phyloP scores from a whole-genome alignment of 345 rosid genomes.

The Camelina sativa region DNA sequence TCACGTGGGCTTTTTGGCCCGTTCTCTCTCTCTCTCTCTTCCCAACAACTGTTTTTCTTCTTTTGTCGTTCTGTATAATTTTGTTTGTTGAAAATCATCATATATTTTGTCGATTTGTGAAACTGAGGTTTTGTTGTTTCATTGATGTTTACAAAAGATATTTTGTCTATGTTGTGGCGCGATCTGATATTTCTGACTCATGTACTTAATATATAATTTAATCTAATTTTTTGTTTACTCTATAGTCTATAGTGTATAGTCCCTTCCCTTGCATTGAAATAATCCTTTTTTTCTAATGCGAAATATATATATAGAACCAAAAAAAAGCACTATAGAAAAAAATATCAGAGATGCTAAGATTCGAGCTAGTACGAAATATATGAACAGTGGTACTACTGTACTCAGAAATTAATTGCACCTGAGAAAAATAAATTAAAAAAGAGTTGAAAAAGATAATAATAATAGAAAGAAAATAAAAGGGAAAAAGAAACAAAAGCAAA shows the following conservation, averaged over 20 bases:
- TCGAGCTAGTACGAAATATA: slow-evolving; percentile 27
- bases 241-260: too few relatives aligned
- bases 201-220: too few relatives aligned
- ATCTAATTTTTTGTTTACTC: too few relatives aligned
- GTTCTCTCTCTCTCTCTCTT: slow-evolving; percentile 8
- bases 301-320: neutral
- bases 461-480: neutral
- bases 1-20: slow-evolving; percentile 47
- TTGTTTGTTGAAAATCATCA: too few relatives aligned
- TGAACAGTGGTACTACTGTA: slow-evolving; percentile 1
- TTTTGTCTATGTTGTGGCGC: too few relatives aligned
- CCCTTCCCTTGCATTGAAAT: neutral
- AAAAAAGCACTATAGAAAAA: neutral
- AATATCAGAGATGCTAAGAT: slow-evolving; percentile 30
- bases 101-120: too few relatives aligned
- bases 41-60: neutral
- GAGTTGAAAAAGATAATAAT: neutral
- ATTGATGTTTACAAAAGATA: too few relatives aligned
- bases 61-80: too few relatives aligned
- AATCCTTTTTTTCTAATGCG: neutral
- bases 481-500: slow-evolving; percentile 16
- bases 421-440: neutral
- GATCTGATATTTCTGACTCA: too few relatives aligned
- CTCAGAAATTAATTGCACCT: slow-evolving; percentile 28
- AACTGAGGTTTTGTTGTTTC: too few relatives aligned